A percentile compares a stretch with the other conserved stretches of the same genome.
Conservation (phyloP, 768 basidiomycete genomes). For the Suillus subalutaceus region DNA sequence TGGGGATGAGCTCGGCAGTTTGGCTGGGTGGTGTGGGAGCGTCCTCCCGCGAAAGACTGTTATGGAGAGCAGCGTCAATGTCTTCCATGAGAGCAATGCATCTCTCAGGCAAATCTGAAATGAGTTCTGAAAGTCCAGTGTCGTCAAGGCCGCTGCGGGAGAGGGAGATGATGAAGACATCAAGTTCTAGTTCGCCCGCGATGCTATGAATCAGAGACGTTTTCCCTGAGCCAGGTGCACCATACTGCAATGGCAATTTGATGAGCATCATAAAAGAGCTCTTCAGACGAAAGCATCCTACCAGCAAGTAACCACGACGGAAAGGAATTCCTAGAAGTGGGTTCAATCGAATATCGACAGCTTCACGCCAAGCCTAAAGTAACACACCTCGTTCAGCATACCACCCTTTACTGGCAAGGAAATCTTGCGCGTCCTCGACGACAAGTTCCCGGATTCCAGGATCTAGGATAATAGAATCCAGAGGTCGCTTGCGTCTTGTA, state of each 20-base stretch:
- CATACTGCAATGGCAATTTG: constrained; percentile 45
- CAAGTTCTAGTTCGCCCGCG: constrained; percentile 75
- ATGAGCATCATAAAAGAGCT: constrained; percentile 1
- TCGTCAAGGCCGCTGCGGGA: constrained; percentile 68
- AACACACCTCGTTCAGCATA: constrained; percentile 62
- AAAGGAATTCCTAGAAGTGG: constrained; percentile 58
- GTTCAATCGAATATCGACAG: neutral
- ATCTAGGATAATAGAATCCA: constrained; percentile 71
- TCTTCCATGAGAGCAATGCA: constrained; percentile 86
- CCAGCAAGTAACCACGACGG: constrained; percentile 76
- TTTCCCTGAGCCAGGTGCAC: constrained; percentile 78
- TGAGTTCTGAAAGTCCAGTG: constrained; percentile 54
- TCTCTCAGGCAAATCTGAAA: constrained; percentile 64
- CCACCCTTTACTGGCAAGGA: constrained; percentile 70
- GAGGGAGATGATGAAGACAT: constrained; percentile 74
- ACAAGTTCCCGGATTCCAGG: constrained; percentile 67
- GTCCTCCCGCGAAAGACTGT: constrained; percentile 40
- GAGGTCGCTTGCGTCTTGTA: constrained; percentile 63
- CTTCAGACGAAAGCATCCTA: constrained; percentile 22
- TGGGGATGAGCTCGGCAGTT: neutral
- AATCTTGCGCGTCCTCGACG: constrained; percentile 70
- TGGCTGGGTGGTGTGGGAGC: neutral
- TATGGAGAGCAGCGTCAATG: constrained; percentile 75
- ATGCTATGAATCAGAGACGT: constrained; percentile 77
- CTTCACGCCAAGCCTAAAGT: constrained; percentile 6